Evolutionary conservation across 139 green algal species (phyloP).

Genomic region (Monoraphidium neglectum): DNA sequence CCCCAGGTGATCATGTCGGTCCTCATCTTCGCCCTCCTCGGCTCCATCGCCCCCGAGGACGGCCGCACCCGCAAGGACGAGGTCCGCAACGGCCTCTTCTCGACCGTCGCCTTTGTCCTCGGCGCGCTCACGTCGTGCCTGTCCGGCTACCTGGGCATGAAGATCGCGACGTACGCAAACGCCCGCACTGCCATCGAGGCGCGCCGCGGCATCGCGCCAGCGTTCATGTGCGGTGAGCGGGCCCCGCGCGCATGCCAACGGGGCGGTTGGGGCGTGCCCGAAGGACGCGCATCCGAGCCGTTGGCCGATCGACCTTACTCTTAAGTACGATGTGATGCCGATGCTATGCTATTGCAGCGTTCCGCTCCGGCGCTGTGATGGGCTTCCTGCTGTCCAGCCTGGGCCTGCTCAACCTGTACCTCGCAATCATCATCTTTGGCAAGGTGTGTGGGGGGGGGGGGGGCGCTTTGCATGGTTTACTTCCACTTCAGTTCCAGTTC

Average conservation of each 20-base stretch:
- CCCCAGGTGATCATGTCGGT: constrained; percentile 85
- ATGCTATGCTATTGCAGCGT: constrained; percentile 65
- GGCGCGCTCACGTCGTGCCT: constrained; percentile 90
- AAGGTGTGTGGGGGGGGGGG: constrained; percentile 31
- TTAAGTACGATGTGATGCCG: neutral
- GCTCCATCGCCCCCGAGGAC: constrained; percentile 68
- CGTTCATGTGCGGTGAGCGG: constrained; percentile 86
- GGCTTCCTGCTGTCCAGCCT: constrained; percentile 93
- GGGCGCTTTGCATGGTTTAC: neutral
- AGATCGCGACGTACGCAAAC: constrained; percentile 98
- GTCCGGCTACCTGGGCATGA: constrained; percentile 96
- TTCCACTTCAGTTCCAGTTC: neutral
- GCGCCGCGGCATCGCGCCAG: constrained; percentile 91
- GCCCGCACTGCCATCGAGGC: constrained; percentile 93
- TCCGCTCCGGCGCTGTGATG: constrained; percentile 98
- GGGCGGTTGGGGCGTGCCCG: too few relatives aligned
- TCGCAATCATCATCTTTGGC: constrained; percentile 78
- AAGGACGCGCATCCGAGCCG: neutral
- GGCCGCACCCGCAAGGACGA: constrained; percentile 53
- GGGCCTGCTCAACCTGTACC: constrained; percentile 87
- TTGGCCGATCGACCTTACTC: neutral
- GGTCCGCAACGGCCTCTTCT: constrained; percentile 92
- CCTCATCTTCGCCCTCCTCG: constrained; percentile 94
- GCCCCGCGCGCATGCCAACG: neutral
- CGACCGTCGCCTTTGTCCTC: constrained; percentile 90